Percentiles rank a stretch among this genome's conserved stretches.
phyloP scores from a whole-genome alignment of 169 alveolate genomes.

The Plasmodium berghei region DNA sequence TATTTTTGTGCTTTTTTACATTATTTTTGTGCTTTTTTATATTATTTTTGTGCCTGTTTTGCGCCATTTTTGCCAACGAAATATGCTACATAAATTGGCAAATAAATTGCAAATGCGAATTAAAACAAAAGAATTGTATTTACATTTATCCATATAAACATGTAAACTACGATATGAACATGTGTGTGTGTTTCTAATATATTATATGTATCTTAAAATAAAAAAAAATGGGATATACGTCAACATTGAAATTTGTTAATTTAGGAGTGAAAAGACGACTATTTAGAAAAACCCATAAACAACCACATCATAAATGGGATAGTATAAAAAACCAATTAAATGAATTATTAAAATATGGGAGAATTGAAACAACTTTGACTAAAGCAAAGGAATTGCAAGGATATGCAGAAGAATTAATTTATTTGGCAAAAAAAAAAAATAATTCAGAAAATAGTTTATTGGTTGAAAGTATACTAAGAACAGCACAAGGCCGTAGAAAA shows the following conservation, averaged over 20 bases:
- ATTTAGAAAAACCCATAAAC: slow-evolving; percentile 85
- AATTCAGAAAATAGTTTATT: slow-evolving; percentile 78
- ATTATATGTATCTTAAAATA: neutral
- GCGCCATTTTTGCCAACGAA: no score
- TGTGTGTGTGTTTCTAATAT: no score
- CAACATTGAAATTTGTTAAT: slow-evolving; percentile 85
- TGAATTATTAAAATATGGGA: slow-evolving; percentile 85
- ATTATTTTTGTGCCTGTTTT: no score
- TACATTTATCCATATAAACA: neutral
- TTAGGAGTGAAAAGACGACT: slow-evolving; percentile 85
- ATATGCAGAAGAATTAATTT: slow-evolving; percentile 90
- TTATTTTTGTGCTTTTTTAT: no score
- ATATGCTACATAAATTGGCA: no score
- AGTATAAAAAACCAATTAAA: slow-evolving; percentile 87
- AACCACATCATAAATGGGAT: slow-evolving; percentile 90
- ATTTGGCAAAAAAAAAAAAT: slow-evolving; percentile 86
- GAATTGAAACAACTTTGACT: slow-evolving; percentile 88
- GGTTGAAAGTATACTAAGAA: slow-evolving; percentile 88
- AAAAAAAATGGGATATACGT: slow-evolving; percentile 85
- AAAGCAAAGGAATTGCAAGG: slow-evolving; percentile 91
- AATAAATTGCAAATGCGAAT: no score
- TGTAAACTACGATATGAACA: neutral
- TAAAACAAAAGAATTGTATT: no score
- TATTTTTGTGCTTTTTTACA: no score
- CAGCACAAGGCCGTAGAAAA: slow-evolving; percentile 89